These are phyloP conservation scores for Eucalyptus guilfoylei DNA, from an alignment of 345 rosid species.

Conservation along the genomic window DNA sequence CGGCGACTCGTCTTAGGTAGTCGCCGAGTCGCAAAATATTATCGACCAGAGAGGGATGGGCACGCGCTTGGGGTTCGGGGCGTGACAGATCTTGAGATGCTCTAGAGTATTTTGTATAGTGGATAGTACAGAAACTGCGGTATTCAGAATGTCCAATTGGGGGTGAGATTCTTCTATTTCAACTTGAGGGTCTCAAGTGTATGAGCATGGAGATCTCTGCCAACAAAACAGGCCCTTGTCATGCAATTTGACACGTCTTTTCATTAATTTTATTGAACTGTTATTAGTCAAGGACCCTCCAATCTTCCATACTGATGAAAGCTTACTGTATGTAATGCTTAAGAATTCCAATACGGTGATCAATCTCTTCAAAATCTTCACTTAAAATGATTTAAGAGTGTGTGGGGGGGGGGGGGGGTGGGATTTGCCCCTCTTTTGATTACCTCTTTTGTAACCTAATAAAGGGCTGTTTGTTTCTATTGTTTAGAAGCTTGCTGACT, in stretches of 20 bases:
- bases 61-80: too few relatives aligned
- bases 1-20: too few relatives aligned
- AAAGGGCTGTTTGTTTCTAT: background rate
- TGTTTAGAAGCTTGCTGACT: conserved; percentile 13
- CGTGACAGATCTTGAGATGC: too few relatives aligned
- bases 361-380: background rate
- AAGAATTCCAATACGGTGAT: background rate
- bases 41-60: too few relatives aligned
- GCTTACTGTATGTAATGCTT: background rate
- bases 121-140: too few relatives aligned
- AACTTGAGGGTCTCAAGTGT: background rate
- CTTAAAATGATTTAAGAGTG: background rate
- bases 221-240: too few relatives aligned
- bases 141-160: too few relatives aligned
- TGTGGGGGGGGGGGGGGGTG: accelerated
- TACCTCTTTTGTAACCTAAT: background rate
- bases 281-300: background rate
- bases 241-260: background rate
- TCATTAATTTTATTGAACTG: background rate
- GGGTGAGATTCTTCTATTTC: background rate
- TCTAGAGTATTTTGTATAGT: too few relatives aligned
- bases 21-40: too few relatives aligned
- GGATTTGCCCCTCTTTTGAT: background rate
- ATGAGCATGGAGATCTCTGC: too few relatives aligned
- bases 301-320: background rate